Evolutionary conservation across 805 yeast genomes (phyloP), one percentile per base, ranked within the genome.

Genomic region (Starmerella roubikii): DNA sequence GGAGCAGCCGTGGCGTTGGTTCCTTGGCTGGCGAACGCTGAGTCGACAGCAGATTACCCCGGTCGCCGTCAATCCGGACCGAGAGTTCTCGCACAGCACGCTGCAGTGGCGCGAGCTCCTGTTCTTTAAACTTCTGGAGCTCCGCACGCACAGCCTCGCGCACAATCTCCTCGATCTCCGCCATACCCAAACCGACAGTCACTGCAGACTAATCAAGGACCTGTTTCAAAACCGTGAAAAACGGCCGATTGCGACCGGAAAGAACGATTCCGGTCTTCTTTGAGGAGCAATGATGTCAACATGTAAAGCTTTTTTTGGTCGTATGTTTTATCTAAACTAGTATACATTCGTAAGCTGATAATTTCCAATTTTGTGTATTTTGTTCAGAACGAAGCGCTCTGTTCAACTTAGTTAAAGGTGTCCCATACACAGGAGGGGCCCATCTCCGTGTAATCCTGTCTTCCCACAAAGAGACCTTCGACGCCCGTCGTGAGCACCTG

Each of bases 341-440:
- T n/a, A n/a, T n/a, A n/a, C n/a, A n/a, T n/a, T n/a, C n/a, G n/a
- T n/a, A n/a, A n/a, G n/a, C n/a, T n/a, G n/a, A n/a, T n/a, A n/a
- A n/a, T n/a, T n/a, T n/a, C n/a, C n/a, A n/a, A n/a, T n/a, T n/a
- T n/a, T n/a, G n/a, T n/a, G n/a, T n/a, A n/a, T n/a, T n/a, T n/a
- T n/a, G n/a, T n/a, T n/a, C n/a, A n/a, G n/a, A n/a, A n/a, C n/a
- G n/a, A 28, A 15, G 11, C 15, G 11, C 30, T 15, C 31, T n/a
- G n/a, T 19, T 22, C 35, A 30, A 32, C 17, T 20, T 34, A 33
- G 16, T 33, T 35, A 28, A 45, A 52, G 16, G 58, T 48, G 41
- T 76, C 82, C 94, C 95, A 85, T 34, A 85, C 69, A 24, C 81
- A 75, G 45, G 71, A 65, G 15, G 96, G 95, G 0, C 96, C 96